Evolutionary conservation across 2,329 filamentous ascomycete species (phyloP).

Genomic region (Penicillium sp.): DNA sequence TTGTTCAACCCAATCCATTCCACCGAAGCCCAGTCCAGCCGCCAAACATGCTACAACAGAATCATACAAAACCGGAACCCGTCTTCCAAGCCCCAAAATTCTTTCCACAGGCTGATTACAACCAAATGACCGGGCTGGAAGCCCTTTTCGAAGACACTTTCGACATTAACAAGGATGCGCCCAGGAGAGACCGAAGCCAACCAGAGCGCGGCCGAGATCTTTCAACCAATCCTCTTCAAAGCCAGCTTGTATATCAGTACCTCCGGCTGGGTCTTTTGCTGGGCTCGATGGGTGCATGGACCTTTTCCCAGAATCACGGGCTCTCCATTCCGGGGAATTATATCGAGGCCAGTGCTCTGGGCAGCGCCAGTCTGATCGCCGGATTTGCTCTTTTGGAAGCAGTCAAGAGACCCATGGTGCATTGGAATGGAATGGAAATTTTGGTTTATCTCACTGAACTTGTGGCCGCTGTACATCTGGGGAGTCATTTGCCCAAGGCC

Average conservation of each 20-base stretch:
- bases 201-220: conserved; percentile 6
- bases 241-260: conserved; percentile 26
- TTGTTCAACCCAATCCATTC: conserved; percentile 39
- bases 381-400: conserved; percentile 41
- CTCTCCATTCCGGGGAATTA: conserved; percentile 37
- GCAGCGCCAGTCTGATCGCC: conserved; percentile 40
- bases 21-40: conserved; percentile 30
- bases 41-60: conserved; percentile 22
- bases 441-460: conserved; percentile 40
- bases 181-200: conserved; percentile 21
- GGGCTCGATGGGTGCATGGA: conserved; percentile 33
- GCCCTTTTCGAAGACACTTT: conserved; percentile 47
- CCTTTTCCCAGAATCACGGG: conserved; percentile 30
- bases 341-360: conserved; percentile 38
- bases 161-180: conserved; percentile 34
- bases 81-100: conserved; percentile 47
- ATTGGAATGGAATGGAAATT: conserved; percentile 42
- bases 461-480: conserved; percentile 38
- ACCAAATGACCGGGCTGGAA: conserved; percentile 41
- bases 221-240: conserved; percentile 11
- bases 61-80: conserved; percentile 20
- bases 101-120: conserved; percentile 43
- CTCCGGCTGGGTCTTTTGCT: conserved; percentile 32
- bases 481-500: conserved; percentile 33
- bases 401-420: conserved; percentile 35